phyloP scores from a whole-genome alignment of 1,139 yeast species.

The Suhomyces coccinellae region DNA sequence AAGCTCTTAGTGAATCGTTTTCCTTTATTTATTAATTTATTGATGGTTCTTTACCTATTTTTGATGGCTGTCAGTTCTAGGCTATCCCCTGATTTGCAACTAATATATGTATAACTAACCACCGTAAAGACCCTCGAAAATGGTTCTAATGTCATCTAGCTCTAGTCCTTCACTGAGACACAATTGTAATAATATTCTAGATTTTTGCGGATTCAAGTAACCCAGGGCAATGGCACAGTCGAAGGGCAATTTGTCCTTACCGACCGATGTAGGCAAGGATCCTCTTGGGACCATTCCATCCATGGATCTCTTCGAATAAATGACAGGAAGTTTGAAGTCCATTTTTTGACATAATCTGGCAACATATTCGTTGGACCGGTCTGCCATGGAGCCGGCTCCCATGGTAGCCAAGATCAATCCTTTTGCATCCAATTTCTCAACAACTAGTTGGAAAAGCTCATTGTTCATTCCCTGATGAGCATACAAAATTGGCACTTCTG shows the following conservation, averaged over 20 bases:
- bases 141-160: conserved; percentile 42
- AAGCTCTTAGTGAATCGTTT: neutral
- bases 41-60: neutral
- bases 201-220: conserved; percentile 66
- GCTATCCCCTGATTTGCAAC: conserved; percentile 3
- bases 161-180: conserved; percentile 49
- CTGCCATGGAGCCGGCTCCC: conserved; percentile 70
- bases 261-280: conserved; percentile 37
- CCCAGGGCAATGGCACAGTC: conserved; percentile 58
- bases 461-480: conserved; percentile 63
- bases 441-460: conserved; percentile 44
- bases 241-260: conserved; percentile 17
- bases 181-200: conserved; percentile 59
- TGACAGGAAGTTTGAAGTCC: conserved; percentile 48
- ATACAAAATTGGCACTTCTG: conserved; percentile 54
- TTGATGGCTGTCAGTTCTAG: conserved; percentile 1
- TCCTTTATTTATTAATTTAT: conserved; percentile 4
- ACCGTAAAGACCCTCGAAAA: conserved; percentile 45
- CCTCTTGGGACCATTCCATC: conserved; percentile 62
- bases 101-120: conserved; percentile 12
- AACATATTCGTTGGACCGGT: conserved; percentile 46
- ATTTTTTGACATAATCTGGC: conserved; percentile 17
- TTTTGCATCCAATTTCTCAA: conserved; percentile 42
- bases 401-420: conserved; percentile 68
- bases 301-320: conserved; percentile 66